Conservation (phyloP, 495 filamentous ascomycete genomes). For the Parathielavia appendiculata region DNA sequence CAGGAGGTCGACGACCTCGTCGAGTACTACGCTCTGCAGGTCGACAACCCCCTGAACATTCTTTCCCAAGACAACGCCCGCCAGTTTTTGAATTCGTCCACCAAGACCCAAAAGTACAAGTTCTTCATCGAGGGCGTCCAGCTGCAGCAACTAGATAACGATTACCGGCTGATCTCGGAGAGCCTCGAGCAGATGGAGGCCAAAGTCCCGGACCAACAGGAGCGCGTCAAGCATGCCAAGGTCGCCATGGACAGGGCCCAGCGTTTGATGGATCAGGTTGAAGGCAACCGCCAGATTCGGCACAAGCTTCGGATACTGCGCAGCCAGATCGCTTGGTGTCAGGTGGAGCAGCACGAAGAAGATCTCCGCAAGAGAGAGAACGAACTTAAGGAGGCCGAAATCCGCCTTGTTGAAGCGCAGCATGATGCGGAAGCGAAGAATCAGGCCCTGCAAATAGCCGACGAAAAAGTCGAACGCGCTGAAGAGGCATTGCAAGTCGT, state of each 20-base stretch:
- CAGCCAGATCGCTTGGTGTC: slow-evolving; percentile 65
- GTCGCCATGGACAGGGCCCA: slow-evolving; percentile 38
- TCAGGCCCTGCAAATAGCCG: slow-evolving; percentile 24
- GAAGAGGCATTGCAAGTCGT: slow-evolving; percentile 22
- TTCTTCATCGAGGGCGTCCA: slow-evolving; percentile 96
- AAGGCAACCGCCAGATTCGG: slow-evolving; percentile 54
- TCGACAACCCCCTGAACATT: slow-evolving; percentile 98
- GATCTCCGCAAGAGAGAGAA: slow-evolving; percentile 29
- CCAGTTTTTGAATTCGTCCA: slow-evolving; percentile 84
- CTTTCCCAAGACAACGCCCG: slow-evolving; percentile 93
- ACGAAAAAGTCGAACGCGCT: slow-evolving; percentile 29
- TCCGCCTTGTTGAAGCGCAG: slow-evolving; percentile 27
- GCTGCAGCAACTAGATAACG: slow-evolving; percentile 83
- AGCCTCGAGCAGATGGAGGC: slow-evolving; percentile 44
- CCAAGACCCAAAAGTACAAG: slow-evolving; percentile 80
- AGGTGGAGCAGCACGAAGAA: slow-evolving; percentile 49
- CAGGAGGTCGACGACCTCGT: slow-evolving; percentile 87
- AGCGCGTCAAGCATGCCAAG: slow-evolving; percentile 57
- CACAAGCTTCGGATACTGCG: slow-evolving; percentile 47
- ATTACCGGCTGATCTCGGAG: slow-evolving; percentile 71
- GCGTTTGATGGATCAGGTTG: slow-evolving; percentile 48
- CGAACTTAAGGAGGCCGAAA: slow-evolving; percentile 31
- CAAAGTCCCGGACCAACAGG: slow-evolving; percentile 47
- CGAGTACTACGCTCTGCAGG: slow-evolving; percentile 87
- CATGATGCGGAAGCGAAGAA: slow-evolving; percentile 26